Base-by-base conservation (phyloP, 106 monocot genomes). In the Triglochin maritima region DNA sequence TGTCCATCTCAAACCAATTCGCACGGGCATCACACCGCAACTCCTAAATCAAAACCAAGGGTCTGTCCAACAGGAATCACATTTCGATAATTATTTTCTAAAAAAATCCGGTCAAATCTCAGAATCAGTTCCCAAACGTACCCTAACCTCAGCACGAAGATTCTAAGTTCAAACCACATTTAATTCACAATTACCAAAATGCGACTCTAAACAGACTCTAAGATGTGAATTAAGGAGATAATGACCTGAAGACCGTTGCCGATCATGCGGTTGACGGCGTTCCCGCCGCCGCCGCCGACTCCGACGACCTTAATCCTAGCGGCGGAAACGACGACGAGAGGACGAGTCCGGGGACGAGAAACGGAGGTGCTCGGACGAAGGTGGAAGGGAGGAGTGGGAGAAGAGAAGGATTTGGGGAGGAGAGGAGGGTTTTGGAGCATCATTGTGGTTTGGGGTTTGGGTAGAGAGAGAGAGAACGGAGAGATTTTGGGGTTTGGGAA, bases 221-320 rank as follows among this genome's bases (percentile, higher is more conserved):
- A 29, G 29, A 29, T 29, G 1, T 29, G 29, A 29, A 29, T 29
- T 29, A 1, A 29, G 1, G 29, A 29, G 29, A 29, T 29, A 53
- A 8, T 8, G 42, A 75, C 74, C 74, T 75, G 74, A 49, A 75
- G 74, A 4, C 67, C 67, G 14, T 60, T 75, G 48, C 74, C 67
- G 16, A 75, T 75, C 74, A 75, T 75, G 49, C 74, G 57, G 52
- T 75, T 75, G 58, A 75, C 74, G 60, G 74, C 67, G 61, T 75
- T 75, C 50, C 68, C 68, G 17, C 74, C 74, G 17, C 67, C 74
- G 45, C 74, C 74, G n/a, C 74, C 74, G n/a, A 75, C 50, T 47
- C 74, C 67, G 46, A 75, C 60, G n/a, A 75, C 74, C 67, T 75
- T 75, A 8, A 75, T 75, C 44, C 67, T 56, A 10, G 74, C 67